Conservation (phyloP, 83 land plant genomes). For the Picea abies region DNA sequence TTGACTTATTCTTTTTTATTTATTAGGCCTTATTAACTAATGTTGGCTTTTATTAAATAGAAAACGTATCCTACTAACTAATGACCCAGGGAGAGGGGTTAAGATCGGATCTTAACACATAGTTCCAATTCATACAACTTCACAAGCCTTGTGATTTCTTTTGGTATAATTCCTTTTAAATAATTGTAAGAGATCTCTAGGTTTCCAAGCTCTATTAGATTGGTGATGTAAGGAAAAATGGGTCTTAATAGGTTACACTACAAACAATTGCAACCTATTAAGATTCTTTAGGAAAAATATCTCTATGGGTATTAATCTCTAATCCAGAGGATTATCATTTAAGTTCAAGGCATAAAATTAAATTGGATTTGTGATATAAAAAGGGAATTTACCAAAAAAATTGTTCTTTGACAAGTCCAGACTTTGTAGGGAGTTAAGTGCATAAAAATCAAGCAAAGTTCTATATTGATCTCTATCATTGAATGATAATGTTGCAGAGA, state of each 20-base stretch:
- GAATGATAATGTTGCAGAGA: conserved; percentile 30
- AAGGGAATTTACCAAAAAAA: conserved; percentile 57
- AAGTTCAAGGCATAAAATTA: conserved; percentile 48
- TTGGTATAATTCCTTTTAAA: conserved; percentile 54
- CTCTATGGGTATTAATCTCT: conserved; percentile 48
- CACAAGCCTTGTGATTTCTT: conserved; percentile 41
- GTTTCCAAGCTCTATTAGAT: conserved; percentile 32
- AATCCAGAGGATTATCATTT: conserved; percentile 45
- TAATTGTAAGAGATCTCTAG: conserved; percentile 53
- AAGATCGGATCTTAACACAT: too few relatives aligned
- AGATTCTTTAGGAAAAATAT: conserved; percentile 36
- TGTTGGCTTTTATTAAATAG: too few relatives aligned
- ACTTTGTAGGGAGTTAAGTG: conserved; percentile 6
- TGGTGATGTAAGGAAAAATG: conserved; percentile 52
- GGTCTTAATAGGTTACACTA: conserved; percentile 30
- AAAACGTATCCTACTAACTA: too few relatives aligned
- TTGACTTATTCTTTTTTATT: too few relatives aligned
- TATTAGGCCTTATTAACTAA: too few relatives aligned
- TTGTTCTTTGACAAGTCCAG: conserved; percentile 59
- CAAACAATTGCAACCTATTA: conserved; percentile 32
- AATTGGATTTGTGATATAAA: conserved; percentile 43
- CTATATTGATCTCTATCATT: conserved; percentile 35
- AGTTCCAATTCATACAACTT: conserved; percentile 55
- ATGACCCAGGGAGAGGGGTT: too few relatives aligned
- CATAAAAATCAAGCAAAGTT: conserved; percentile 45